phyloP scores from a whole-genome alignment of 169 alveolate genomes.

The Plasmodium cynomolgi region DNA sequence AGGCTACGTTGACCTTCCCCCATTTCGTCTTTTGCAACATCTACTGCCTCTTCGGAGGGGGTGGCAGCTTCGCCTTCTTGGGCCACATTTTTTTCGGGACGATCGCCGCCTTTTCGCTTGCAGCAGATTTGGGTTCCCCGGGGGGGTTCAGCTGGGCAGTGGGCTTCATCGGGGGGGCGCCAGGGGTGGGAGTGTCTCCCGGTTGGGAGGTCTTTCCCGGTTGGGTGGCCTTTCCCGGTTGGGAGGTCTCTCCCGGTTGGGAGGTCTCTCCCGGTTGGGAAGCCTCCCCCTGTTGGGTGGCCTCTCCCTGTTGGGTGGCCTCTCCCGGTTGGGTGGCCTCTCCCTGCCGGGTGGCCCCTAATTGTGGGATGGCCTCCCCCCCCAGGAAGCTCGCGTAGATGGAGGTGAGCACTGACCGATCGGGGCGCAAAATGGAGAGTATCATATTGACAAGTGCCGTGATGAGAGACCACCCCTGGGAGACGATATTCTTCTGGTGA shows the following conservation, averaged over 20 bases:
- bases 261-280: neutral
- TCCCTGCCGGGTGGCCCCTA: neutral
- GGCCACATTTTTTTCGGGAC: neutral
- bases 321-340: neutral
- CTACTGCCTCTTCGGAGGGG: neutral
- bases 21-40: no score
- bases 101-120: neutral
- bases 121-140: neutral
- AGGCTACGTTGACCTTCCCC: neutral
- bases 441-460: slow-evolving; percentile 16
- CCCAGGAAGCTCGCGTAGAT: slow-evolving; percentile 21
- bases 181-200: neutral
- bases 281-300: neutral
- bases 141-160: neutral
- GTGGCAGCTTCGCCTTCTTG: neutral
- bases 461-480: slow-evolving; percentile 65
- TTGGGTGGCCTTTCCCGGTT: no score
- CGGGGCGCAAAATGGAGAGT: slow-evolving; percentile 22
- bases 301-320: neutral
- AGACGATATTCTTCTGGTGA: slow-evolving; percentile 23
- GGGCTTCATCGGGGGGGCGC: neutral
- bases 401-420: slow-evolving; percentile 42
- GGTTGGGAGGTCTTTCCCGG: neutral
- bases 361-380: neutral
- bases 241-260: neutral